Conservation (phyloP, 2,329 filamentous ascomycete genomes). For the Trichoderma endophyticum region DNA sequence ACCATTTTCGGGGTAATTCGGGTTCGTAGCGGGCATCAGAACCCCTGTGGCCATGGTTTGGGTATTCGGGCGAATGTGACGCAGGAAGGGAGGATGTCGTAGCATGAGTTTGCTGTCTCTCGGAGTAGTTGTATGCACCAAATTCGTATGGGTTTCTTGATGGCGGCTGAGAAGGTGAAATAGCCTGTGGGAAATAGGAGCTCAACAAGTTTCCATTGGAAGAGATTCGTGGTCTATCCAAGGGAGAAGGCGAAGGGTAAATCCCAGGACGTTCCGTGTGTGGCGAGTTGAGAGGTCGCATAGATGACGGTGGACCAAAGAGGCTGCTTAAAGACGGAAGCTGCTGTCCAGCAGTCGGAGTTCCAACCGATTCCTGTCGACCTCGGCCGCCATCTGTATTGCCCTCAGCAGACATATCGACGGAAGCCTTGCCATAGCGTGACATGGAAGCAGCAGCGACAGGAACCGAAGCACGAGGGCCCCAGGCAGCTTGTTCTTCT, state of each 20-base stretch:
- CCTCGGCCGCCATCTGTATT: conserved; percentile 36
- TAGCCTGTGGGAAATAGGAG: conserved; percentile 47
- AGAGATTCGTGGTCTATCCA: conserved; percentile 45
- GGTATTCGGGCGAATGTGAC: conserved; percentile 44
- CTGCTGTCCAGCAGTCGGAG: conserved; percentile 41
- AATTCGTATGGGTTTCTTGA: conserved; percentile 47
- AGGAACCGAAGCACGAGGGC: conserved; percentile 39
- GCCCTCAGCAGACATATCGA: conserved; percentile 43
- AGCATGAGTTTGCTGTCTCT: conserved; percentile 34
- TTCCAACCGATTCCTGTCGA: conserved; percentile 35
- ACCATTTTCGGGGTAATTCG: conserved; percentile 38
- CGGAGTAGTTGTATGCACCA: conserved; percentile 42
- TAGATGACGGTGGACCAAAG: conserved; percentile 48
- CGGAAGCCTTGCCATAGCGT: conserved; percentile 50
- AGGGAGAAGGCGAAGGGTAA: conserved; percentile 43
- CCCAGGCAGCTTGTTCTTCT: conserved; percentile 46
- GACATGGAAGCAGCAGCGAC: conserved; percentile 52
- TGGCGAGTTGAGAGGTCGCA: conserved; percentile 45
- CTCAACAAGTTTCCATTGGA: conserved; percentile 35
- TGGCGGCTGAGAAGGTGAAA: conserved; percentile 39
- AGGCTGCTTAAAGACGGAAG: conserved; percentile 57
- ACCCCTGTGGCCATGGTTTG: conserved; percentile 36
- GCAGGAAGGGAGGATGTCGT: conserved; percentile 38
- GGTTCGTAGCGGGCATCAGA: conserved; percentile 37
- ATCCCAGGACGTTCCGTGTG: conserved; percentile 44